Evolutionary conservation across 2,329 filamentous ascomycete species (phyloP).

Genomic region (Stagonosporopsis rhizophila): DNA sequence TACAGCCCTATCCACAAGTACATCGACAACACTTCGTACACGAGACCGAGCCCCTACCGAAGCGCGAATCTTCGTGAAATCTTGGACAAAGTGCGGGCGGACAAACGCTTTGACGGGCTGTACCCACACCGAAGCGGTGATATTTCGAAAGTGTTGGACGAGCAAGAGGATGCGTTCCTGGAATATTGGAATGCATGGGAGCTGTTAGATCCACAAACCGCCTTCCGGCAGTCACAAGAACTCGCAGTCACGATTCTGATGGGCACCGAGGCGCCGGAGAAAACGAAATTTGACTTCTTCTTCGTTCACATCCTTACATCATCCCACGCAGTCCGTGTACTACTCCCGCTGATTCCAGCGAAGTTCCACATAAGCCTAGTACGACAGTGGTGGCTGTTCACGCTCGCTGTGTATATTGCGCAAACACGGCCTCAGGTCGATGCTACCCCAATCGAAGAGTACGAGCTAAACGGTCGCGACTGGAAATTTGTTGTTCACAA

Average conservation of each 20-base stretch:
- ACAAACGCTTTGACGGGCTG: slow-evolving; percentile 73
- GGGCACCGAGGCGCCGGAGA: slow-evolving; percentile 51
- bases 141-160: slow-evolving; percentile 70
- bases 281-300: slow-evolving; percentile 77
- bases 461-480: slow-evolving; percentile 67
- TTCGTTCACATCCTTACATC: slow-evolving; percentile 82
- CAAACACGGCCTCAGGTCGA: slow-evolving; percentile 76
- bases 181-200: slow-evolving; percentile 92
- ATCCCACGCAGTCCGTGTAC: slow-evolving; percentile 84
- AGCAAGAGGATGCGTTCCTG: slow-evolving; percentile 73
- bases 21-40: slow-evolving; percentile 76
- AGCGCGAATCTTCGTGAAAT: slow-evolving; percentile 67
- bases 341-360: slow-evolving; percentile 78
- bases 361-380: slow-evolving; percentile 77
- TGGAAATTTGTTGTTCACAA: slow-evolving; percentile 81
- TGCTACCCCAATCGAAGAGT: slow-evolving; percentile 63
- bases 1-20: slow-evolving; percentile 66
- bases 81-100: slow-evolving; percentile 70
- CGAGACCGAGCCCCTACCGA: slow-evolving; percentile 65
- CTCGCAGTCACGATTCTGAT: slow-evolving; percentile 66
- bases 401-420: slow-evolving; percentile 77
- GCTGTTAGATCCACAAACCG: slow-evolving; percentile 69
- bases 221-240: slow-evolving; percentile 75
- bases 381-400: slow-evolving; percentile 88
- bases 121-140: slow-evolving; percentile 69